Evolutionary conservation across 2,329 filamentous ascomycete species (phyloP).

Genomic region (Penicillium thymicola): DNA sequence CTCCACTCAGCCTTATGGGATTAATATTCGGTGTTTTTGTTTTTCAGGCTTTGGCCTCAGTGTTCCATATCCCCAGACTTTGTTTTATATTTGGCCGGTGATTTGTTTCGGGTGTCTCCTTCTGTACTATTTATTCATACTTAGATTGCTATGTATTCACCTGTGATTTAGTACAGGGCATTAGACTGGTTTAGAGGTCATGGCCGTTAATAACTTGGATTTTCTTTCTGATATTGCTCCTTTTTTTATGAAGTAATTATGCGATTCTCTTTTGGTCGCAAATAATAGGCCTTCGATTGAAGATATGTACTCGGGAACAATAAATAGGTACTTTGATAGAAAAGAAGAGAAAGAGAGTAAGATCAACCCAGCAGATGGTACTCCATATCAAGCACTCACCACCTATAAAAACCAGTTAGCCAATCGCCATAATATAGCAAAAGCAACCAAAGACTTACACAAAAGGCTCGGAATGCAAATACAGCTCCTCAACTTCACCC

Average conservation of each 20-base stretch:
- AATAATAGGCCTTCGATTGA: neutral
- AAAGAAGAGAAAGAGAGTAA: neutral
- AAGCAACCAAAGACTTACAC: constrained; percentile 34
- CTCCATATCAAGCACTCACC: neutral
- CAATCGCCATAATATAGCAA: neutral
- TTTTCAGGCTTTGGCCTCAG: neutral
- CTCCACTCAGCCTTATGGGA: constrained; percentile 8
- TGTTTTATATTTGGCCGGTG: neutral
- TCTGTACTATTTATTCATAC: neutral
- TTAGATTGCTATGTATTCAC: neutral
- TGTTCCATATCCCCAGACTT: neutral
- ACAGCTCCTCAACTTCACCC: constrained; percentile 36
- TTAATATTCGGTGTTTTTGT: neutral
- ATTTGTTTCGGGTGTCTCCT: neutral
- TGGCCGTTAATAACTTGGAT: neutral
- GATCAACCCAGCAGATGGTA: neutral
- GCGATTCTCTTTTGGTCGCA: neutral
- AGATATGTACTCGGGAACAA: neutral
- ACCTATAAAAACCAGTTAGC: constrained; percentile 6
- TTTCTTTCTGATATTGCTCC: neutral
- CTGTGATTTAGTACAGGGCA: neutral
- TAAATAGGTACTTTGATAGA: neutral
- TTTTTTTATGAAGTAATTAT: neutral
- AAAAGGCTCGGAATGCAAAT: constrained; percentile 49
- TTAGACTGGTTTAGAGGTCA: neutral